A percentile compares a stretch with the other conserved stretches of the same genome.
These are phyloP conservation scores for Ganoderma boninense DNA, from an alignment of 1,284 basidiomycete species.

Conservation along the genomic window DNA sequence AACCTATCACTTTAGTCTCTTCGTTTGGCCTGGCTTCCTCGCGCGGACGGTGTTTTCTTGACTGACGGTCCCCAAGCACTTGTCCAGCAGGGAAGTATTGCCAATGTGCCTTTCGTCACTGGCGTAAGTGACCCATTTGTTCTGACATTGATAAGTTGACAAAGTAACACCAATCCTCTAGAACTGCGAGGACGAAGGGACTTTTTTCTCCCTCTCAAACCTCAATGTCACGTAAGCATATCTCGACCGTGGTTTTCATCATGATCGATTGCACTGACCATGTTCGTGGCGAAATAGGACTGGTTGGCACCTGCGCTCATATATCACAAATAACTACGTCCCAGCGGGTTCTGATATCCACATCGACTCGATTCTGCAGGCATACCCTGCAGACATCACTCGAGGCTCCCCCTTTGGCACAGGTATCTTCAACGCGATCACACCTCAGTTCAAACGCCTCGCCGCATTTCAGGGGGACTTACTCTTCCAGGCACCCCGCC, in stretches of 20 bases:
- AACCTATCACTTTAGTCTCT: background rate
- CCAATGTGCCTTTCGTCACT: constrained; percentile 43
- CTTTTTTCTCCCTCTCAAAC: constrained; percentile 38
- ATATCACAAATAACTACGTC: constrained; percentile 42
- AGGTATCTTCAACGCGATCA: constrained; percentile 51
- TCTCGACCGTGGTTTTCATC: background rate
- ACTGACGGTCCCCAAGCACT: constrained; percentile 39
- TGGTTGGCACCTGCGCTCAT: constrained; percentile 16
- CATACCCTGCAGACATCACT: constrained; percentile 46
- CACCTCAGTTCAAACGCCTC: constrained; percentile 59
- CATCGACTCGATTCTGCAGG: constrained; percentile 42
- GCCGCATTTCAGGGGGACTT: constrained; percentile 58
- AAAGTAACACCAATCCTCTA: constrained; percentile 10
- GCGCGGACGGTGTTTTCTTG: constrained; percentile 47
- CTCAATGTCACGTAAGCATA: constrained; percentile 29
- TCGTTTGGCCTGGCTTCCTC: constrained; percentile 43
- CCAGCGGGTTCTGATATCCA: constrained; percentile 40
- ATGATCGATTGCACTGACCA: background rate
- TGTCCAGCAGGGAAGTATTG: constrained; percentile 38
- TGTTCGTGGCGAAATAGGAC: constrained; percentile 14
- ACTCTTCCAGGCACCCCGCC: constrained; percentile 58
- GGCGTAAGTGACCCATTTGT: constrained; percentile 27
- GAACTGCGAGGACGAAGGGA: constrained; percentile 45
- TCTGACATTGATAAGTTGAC: background rate
- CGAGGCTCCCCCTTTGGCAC: constrained; percentile 47